Evolutionary conservation across 78 protist genomes (phyloP).

Genomic region (Isochrysis galbana): DNA sequence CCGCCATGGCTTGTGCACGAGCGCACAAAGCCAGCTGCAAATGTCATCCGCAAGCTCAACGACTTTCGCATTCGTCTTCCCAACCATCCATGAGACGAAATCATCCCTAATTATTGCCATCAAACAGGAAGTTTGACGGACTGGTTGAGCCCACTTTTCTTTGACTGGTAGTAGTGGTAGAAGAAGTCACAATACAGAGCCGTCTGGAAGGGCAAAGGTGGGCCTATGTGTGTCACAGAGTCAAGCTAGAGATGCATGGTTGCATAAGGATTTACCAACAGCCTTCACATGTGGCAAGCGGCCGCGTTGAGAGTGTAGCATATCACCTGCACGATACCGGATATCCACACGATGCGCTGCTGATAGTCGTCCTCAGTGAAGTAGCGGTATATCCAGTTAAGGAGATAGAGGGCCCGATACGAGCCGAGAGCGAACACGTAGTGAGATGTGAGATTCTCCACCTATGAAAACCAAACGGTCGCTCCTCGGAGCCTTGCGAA

Average conservation of each 20-base stretch:
- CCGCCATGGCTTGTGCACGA: too few species aligned
- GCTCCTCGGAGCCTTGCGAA: too few species aligned
- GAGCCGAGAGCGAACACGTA: constrained; percentile 71
- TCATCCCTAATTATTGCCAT: too few species aligned
- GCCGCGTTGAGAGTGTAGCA: too few species aligned
- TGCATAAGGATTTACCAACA: background rate
- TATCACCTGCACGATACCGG: constrained; percentile 77
- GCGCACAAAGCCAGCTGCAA: too few species aligned
- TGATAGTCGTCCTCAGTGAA: constrained; percentile 56
- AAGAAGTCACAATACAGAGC: constrained; percentile 90
- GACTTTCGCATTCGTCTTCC: too few species aligned
- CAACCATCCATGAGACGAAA: too few species aligned
- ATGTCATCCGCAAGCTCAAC: too few species aligned
- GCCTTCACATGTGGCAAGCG: background rate
- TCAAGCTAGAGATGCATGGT: background rate
- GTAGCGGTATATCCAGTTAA: constrained; percentile 94
- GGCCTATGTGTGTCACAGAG: too few species aligned
- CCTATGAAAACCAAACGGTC: too few species aligned
- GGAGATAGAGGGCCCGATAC: constrained; percentile 90
- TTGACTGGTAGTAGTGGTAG: constrained; percentile 75
- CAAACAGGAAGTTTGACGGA: constrained; percentile 16
- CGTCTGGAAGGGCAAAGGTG: constrained; percentile 85
- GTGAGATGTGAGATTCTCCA: constrained; percentile 23
- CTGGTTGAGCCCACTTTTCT: background rate
- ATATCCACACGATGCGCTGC: constrained; percentile 69